Base-by-base conservation (phyloP, 2,329 filamentous ascomycete genomes). In the Hypocreales sp. region DNA sequence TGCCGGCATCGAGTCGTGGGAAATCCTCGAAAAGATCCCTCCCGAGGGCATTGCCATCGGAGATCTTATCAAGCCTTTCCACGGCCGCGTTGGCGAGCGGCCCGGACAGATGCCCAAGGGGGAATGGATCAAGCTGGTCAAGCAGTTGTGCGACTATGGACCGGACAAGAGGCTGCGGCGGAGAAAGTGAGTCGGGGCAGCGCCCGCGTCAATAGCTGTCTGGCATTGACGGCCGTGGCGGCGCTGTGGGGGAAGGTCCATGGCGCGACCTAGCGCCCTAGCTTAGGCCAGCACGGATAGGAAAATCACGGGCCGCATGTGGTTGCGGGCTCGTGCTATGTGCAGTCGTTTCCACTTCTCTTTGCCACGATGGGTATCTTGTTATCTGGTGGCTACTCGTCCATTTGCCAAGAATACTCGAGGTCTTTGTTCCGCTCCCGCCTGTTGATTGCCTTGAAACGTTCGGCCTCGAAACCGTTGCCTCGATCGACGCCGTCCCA, bases 401-500 rank as follows among this genome's bases (percentile, higher is more conserved):
- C 90, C 78, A 92, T 90, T 61, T 94, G 82, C 90, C 87, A 98
- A 18, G 79, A 73, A 52, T 94, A 95, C 42, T 87, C 75, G 44
- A 95, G 52, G 18, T 77, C 77, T 51, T 80, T 79, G 40, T 79
- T 72, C 47, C 84, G 73, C 42, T 75, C 72, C 39, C 70, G 70
- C 39, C 72, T 62, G 50, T 94, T 94, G 38, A 86, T 61, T 3
- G 84, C 81, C 48, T 79, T 83, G 56, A 95, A 95, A 57, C 86
- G 79, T 47, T 94, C 78, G 35, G 72, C 79, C 58, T 98, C 90
- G 48, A 94, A 95, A 1, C 87, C 87, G 55, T 83, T 98, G 13
- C 82, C 67, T 38, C 90, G 66, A 60, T 98, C 90, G 12, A 98
- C 90, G 5, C 92, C 90, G 60, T 98, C 90, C 90, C 90, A 98